phyloP scores from a whole-genome alignment of 768 basidiomycete genomes.

The Pisolithus albus region DNA sequence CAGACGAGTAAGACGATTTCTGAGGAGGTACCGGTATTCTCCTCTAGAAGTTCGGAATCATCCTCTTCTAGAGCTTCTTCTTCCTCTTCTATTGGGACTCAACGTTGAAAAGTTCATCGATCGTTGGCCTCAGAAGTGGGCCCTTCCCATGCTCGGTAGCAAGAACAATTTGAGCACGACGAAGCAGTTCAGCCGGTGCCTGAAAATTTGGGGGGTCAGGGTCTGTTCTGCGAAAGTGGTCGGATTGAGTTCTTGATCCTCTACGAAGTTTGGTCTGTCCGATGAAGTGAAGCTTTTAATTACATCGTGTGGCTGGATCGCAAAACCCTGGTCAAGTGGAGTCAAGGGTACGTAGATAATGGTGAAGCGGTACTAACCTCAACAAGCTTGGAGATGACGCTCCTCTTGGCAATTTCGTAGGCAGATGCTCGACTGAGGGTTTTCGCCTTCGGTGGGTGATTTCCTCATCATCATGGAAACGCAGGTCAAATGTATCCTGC shows the following conservation, averaged over 20 bases:
- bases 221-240: constrained; percentile 79
- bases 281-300: constrained; percentile 74
- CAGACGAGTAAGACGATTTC: no score
- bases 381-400: constrained; percentile 68
- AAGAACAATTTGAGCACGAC: no score
- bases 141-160: no score
- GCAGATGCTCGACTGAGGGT: constrained; percentile 77
- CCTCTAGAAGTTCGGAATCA: no score
- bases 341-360: background rate
- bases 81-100: no score
- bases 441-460: constrained; percentile 58
- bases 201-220: no score
- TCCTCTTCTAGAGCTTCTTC: no score
- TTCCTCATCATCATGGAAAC: constrained; percentile 64
- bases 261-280: constrained; percentile 60
- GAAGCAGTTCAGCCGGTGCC: no score
- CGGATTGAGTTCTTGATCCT: constrained; percentile 79
- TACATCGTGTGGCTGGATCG: constrained; percentile 72
- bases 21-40: no score
- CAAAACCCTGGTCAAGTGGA: constrained; percentile 57
- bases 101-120: no score
- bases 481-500: constrained; percentile 53
- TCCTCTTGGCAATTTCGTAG: constrained; percentile 81
- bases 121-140: no score
- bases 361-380: constrained; percentile 44